phyloP scores from a whole-genome alignment of 352 stramenopile genomes.

The Phytophthora tentaculata region DNA sequence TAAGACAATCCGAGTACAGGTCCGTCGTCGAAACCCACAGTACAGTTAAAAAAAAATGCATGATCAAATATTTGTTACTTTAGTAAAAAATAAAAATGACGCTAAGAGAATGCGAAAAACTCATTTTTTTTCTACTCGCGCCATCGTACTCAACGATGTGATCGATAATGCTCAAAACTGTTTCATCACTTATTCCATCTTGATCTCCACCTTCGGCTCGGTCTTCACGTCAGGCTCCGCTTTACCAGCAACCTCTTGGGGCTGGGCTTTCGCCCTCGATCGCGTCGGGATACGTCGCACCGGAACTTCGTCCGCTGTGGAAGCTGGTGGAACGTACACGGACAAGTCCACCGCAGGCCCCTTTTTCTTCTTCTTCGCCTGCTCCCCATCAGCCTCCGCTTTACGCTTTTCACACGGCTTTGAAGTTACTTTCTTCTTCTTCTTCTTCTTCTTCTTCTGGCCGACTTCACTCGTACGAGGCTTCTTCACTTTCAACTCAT shows the following conservation, averaged over 20 bases:
- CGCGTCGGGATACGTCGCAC: slow-evolving; percentile 19
- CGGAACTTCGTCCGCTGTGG: slow-evolving; percentile 5
- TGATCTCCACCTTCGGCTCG: slow-evolving; percentile 23
- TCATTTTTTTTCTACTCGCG: too few species aligned
- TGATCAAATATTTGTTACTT: too few species aligned
- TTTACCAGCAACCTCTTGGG: slow-evolving; percentile 2
- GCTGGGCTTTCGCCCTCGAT: slow-evolving; percentile 17
- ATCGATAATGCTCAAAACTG: background rate
- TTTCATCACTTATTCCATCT: slow-evolving; percentile 4
- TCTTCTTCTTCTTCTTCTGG: too few species aligned
- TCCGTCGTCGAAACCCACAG: slow-evolving; percentile 6
- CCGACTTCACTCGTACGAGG: slow-evolving; percentile 1
- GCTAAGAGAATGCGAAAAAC: too few species aligned
- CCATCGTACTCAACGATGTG: too few species aligned
- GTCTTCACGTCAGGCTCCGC: slow-evolving; percentile 21
- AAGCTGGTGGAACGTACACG: slow-evolving; percentile 18
- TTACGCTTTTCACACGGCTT: slow-evolving; percentile 19
- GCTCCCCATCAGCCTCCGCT: background rate
- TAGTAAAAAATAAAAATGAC: too few species aligned
- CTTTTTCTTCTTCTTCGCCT: slow-evolving; percentile 28
- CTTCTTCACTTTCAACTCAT: slow-evolving; percentile 32
- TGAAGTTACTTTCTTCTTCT: background rate
- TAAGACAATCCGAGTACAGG: slow-evolving; percentile 1
- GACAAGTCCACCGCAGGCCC: slow-evolving; percentile 21
- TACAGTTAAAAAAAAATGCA: too few species aligned